Base-by-base conservation (phyloP, 306 rosid genomes). In the Castanea sativa region DNA sequence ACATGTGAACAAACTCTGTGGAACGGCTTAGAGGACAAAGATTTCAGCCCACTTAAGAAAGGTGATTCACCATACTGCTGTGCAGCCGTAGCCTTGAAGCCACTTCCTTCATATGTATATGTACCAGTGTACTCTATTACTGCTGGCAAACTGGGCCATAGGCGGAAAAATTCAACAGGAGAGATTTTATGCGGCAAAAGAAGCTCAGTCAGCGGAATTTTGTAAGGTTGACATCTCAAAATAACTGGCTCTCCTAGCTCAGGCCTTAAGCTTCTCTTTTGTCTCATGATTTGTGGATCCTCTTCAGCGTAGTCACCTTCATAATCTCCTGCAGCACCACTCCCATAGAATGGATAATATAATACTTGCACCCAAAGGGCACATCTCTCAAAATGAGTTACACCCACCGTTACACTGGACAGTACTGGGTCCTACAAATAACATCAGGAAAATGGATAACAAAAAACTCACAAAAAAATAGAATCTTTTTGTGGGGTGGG, bases 91-190 rank as follows among this genome's bases (percentile, higher is more conserved):
- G 99, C 99, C 87, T 86, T 87, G 86, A 95, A 91, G 77, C 99
- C 99, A 87, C 98, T 95, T 76, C 99, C 99, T 91, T 95, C 99
- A 2, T 95, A 95, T 49, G 89, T 95, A 82, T 95, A 95, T n/a
- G 96, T 93, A 71, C 99, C 98, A 67, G 98, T 91, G 85, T 88
- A 91, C 87, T 93, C 99, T 23, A 95, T 78, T 70, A 93, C 79
- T 65, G 99, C 97, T 7, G 99, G 99, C 83, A 95, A 87, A 88
- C 99, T 91, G 71, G 98, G 99, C 99, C 99, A 95, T 16, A 95
- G 90, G 55, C 98, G 98, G 83, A 95, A 95, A 79, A 91, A 95
- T 77, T 95, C 99, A 35, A 95, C 99, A 5, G 97, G 99, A 55
- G 99, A 95, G 61, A 95, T 93, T 82, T 90, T 89, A 81, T 93